Percentiles rank a stretch among this genome's conserved stretches.
Conservation (phyloP, 2,329 filamentous ascomycete genomes). For the Penicillium sp. region DNA sequence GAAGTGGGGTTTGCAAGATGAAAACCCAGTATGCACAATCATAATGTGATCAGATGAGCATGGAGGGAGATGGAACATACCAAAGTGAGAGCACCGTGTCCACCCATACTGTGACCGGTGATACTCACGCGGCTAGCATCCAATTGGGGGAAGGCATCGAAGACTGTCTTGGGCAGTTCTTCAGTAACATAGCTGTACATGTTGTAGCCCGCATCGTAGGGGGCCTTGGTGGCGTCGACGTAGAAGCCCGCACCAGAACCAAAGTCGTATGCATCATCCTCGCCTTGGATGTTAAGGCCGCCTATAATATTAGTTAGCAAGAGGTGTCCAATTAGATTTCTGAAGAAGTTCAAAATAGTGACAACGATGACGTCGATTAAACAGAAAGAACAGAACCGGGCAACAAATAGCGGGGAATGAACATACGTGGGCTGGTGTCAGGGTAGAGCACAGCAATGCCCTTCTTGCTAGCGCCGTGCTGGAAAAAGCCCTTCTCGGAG, state of each 20-base stretch:
- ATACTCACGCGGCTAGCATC: constrained; percentile 75
- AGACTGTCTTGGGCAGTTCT: constrained; percentile 81
- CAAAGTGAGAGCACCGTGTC: constrained; percentile 89
- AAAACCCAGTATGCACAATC: constrained; percentile 64
- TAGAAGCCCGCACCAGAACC: constrained; percentile 93
- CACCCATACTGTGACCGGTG: constrained; percentile 95
- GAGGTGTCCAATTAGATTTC: neutral
- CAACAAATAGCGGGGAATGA: no score
- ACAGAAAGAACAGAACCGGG: no score
- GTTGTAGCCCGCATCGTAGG: constrained; percentile 77
- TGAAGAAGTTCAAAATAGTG: no score
- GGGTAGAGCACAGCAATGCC: constrained; percentile 94
- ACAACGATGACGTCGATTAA: no score
- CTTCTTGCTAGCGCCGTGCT: constrained; percentile 74
- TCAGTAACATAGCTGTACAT: constrained; percentile 94
- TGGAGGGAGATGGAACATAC: constrained; percentile 35
- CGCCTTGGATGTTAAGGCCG: constrained; percentile 76
- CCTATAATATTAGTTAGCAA: constrained; percentile 43
- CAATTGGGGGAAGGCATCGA: constrained; percentile 69
- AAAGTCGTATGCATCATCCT: constrained; percentile 90
- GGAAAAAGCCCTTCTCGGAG: constrained; percentile 83
- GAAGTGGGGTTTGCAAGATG: neutral
- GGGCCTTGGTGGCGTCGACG: constrained; percentile 76
- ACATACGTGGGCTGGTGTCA: constrained; percentile 84
- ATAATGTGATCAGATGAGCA: constrained; percentile 16